A percentile compares a stretch with the other conserved stretches of the same genome.
Conservation (phyloP, 164 flowering plant genomes). For the Malania oleifera region DNA sequence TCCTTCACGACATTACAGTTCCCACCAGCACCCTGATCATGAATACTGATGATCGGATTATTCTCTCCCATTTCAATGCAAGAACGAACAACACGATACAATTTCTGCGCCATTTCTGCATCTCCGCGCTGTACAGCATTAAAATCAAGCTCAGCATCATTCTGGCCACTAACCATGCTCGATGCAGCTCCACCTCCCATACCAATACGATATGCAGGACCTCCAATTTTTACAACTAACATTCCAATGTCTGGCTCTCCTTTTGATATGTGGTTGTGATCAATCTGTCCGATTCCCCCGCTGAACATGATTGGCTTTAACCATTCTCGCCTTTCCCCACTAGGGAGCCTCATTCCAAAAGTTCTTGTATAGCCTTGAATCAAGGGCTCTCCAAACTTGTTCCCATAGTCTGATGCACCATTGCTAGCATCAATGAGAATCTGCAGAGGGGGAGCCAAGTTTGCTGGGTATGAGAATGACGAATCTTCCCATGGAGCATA, state of each 20-base stretch:
- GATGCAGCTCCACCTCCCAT: constrained; percentile 99
- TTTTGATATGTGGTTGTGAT: constrained; percentile 72
- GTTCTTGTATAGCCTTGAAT: constrained; percentile 91
- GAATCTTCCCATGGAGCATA: constrained; percentile 95
- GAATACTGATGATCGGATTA: constrained; percentile 92
- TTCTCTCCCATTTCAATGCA: constrained; percentile 87
- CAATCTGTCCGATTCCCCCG: constrained; percentile 93
- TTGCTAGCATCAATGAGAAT: constrained; percentile 91
- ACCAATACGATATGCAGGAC: constrained; percentile 96
- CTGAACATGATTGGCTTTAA: constrained; percentile 96
- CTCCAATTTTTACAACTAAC: constrained; percentile 95
- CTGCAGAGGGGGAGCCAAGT: constrained; percentile 82
- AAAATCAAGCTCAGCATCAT: constrained; percentile 91
- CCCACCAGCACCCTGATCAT: constrained; percentile 98
- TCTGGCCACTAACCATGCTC: constrained; percentile 97
- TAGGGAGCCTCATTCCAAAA: constrained; percentile 90
- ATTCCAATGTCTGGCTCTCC: constrained; percentile 92
- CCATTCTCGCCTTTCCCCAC: constrained; percentile 92
- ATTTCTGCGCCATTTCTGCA: constrained; percentile 97
- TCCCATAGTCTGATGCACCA: constrained; percentile 97
- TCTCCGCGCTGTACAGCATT: constrained; percentile 98
- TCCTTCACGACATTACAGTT: constrained; percentile 97
- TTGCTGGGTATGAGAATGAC: constrained; percentile 70
- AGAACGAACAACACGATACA: constrained; percentile 87
- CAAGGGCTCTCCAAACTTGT: constrained; percentile 94